phyloP scores from a whole-genome alignment of 2,329 filamentous ascomycete genomes.

The Hypoxylon sp. region DNA sequence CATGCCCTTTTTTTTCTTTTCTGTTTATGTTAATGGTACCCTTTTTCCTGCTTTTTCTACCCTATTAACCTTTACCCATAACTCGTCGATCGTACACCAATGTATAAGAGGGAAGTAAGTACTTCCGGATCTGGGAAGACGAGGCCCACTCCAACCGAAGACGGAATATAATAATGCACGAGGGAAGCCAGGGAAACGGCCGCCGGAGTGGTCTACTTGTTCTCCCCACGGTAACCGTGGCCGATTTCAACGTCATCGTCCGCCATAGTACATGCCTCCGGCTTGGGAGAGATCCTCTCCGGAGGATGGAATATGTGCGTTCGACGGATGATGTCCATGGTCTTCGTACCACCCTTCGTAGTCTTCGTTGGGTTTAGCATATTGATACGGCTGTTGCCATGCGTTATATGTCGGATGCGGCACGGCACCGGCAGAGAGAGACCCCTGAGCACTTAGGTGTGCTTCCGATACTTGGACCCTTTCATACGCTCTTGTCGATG shows the following conservation, averaged over 20 bases:
- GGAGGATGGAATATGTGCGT: constrained; percentile 30
- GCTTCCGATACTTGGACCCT: constrained; percentile 59
- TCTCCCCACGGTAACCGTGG: constrained; percentile 8
- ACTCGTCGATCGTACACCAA: constrained; percentile 19
- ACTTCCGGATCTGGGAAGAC: not conserved
- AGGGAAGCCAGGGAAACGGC: not conserved
- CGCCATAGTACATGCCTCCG: constrained; percentile 56
- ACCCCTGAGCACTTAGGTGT: constrained; percentile 54
- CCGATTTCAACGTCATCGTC: constrained; percentile 43
- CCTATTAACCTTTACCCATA: constrained; percentile 15
- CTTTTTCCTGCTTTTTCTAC: constrained; percentile 13
- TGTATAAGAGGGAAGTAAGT: constrained; percentile 8
- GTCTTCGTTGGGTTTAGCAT: constrained; percentile 57
- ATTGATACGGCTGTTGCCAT: constrained; percentile 65
- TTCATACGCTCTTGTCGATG: constrained; percentile 60
- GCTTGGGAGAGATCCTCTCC: constrained; percentile 49
- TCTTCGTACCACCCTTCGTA: constrained; percentile 54
- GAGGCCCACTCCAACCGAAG: not conserved
- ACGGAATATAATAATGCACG: constrained; percentile 3
- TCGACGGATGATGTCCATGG: constrained; percentile 55
- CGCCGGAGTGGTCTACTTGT: constrained; percentile 11
- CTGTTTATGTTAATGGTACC: constrained; percentile 5
- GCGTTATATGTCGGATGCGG: constrained; percentile 58
- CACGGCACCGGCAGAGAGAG: constrained; percentile 59
- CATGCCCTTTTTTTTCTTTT: constrained; percentile 4